Base-by-base conservation (phyloP, 2,329 filamentous ascomycete genomes). In the Tricladium varicosporioides region DNA sequence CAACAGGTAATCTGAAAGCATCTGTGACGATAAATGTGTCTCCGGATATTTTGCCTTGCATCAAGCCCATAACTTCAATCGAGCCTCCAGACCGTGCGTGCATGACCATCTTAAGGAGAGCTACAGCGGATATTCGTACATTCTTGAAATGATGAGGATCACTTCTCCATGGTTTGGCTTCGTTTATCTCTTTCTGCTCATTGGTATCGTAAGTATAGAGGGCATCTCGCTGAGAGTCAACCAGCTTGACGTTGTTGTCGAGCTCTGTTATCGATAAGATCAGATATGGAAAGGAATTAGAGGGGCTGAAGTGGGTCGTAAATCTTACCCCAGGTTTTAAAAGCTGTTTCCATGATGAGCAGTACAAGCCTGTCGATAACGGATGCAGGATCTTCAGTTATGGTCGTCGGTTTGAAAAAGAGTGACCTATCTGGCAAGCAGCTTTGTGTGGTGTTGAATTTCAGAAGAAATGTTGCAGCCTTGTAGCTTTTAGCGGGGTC, bases 51-150 rank as follows among this genome's bases (percentile, higher is more conserved):
- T 96, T 96, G 60, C 94, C 94, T 71, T 96, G 89, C 94, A 99
- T 99, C 66, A 99, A 75, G 56, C 94, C 94, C 94, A 99, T 99
- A 67, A 99, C 84, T 77, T 99, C 94, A 63, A 97, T 82, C 27
- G 84, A 85, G 56, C 94, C 93, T 63, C 94, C 94, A 0, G 91
- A 92, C n/a, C 94, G 89, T 9, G 94, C 94, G 73, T 99, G 94
- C 90, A 97, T 97, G 63, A 95, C 91, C 94, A 99, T 99, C 77
- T 99, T 99, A 66, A 97, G 84, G 58, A 99, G 83, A 5, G 94
- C 94, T 11, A 96, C 87, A 57, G 94, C 92, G 52, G 91, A 95
- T 74, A 99, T 93, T 68, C 92, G 91, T 48, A 97, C 91, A 53
- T 89, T 83, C 72, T 93, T 95, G 83, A 97, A 99, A 79, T 97